phyloP scores from a whole-genome alignment of 306 rosid genomes.

The Acacia crassicarpa region DNA sequence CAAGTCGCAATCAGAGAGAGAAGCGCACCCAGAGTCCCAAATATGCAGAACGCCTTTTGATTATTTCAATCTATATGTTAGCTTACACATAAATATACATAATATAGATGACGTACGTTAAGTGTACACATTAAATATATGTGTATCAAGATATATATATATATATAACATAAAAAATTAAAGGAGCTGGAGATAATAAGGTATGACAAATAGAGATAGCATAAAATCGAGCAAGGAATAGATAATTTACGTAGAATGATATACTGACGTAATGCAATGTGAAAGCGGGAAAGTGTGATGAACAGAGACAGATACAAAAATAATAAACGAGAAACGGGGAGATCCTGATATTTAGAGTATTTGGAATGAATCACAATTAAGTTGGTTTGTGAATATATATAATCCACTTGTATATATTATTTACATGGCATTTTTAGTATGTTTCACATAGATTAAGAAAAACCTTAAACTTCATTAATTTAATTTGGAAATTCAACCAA shows the following conservation, averaged over 20 bases:
- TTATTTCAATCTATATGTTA: not conserved
- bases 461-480: too few relatives aligned
- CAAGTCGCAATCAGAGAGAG: not conserved
- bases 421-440: too few relatives aligned
- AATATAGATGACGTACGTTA: not conserved
- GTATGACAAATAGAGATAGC: not conserved
- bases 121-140: not conserved
- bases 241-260: not conserved
- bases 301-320: not conserved
- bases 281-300: slow-evolving; percentile 1
- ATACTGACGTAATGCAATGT: slow-evolving; percentile 4
- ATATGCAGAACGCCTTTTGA: not conserved
- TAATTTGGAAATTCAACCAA: too few relatives aligned
- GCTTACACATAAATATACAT: too few relatives aligned
- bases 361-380: not conserved
- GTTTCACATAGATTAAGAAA: too few relatives aligned
- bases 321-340: not conserved
- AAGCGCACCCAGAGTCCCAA: too few relatives aligned
- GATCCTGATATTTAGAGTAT: not conserved
- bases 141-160: too few relatives aligned
- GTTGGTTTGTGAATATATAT: not conserved
- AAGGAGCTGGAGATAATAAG: not conserved
- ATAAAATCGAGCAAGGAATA: slow-evolving; percentile 11
- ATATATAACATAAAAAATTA: too few relatives aligned
- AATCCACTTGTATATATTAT: too few relatives aligned